These are phyloP conservation scores for Fusarium virguliforme DNA, from an alignment of 2,329 filamentous ascomycete genomes.

Conservation along the genomic window DNA sequence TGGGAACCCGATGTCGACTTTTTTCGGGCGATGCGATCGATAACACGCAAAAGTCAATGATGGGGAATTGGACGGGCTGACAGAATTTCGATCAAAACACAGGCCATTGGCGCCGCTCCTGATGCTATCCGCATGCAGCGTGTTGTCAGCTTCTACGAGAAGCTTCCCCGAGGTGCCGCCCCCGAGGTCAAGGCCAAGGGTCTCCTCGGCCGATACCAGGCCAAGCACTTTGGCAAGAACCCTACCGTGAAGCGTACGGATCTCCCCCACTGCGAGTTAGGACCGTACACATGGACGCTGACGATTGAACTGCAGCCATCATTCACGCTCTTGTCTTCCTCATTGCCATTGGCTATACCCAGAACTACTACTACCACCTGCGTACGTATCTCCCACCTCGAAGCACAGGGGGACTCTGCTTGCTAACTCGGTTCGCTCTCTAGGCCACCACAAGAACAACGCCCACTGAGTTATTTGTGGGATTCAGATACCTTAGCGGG, in stretches of 20 bases:
- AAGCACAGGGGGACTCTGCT: slow-evolving; percentile 7
- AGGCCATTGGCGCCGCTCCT: slow-evolving; percentile 95
- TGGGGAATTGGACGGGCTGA: slow-evolving; percentile 55
- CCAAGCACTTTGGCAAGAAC: slow-evolving; percentile 96
- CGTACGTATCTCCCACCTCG: slow-evolving; percentile 75
- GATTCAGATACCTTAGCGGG: slow-evolving; percentile 42
- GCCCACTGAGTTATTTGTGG: slow-evolving; percentile 79
- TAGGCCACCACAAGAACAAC: slow-evolving; percentile 99
- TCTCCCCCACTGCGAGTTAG: slow-evolving; percentile 47
- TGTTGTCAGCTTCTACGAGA: slow-evolving; percentile 99
- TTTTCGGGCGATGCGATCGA: slow-evolving; percentile 30
- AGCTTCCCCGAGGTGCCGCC: slow-evolving; percentile 92
- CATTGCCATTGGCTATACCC: slow-evolving; percentile 88
- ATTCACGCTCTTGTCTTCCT: slow-evolving; percentile 87
- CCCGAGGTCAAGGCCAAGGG: slow-evolving; percentile 87
- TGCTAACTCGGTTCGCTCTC: slow-evolving; percentile 35
- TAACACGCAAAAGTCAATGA: slow-evolving; percentile 25
- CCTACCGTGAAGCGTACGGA: slow-evolving; percentile 86
- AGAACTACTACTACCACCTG: slow-evolving; percentile 99
- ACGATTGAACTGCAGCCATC: slow-evolving; percentile 74
- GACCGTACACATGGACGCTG: slow-evolving; percentile 29
- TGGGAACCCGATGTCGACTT: slow-evolving; percentile 31
- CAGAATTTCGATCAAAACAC: slow-evolving; percentile 45
- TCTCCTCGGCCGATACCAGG: slow-evolving; percentile 89
- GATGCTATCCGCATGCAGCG: slow-evolving; percentile 98